phyloP scores from a whole-genome alignment of 108 stramenopile species.

The Licmophora abbreviata region DNA sequence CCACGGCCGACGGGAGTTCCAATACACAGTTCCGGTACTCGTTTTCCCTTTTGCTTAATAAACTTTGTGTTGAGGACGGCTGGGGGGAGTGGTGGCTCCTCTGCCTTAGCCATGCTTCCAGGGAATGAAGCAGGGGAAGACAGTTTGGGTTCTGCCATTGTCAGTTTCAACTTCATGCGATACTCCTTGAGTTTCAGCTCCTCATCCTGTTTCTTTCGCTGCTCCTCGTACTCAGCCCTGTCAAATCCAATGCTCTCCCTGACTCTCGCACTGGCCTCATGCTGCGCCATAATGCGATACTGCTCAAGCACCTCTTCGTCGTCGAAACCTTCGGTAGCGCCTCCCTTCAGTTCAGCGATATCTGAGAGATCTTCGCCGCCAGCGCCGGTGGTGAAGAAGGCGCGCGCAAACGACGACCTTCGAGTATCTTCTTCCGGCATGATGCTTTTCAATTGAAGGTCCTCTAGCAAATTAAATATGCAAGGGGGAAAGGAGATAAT shows the following conservation, averaged over 20 bases:
- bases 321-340: slow-evolving; percentile 1
- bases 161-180: slow-evolving; percentile 2
- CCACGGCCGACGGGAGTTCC: not conserved
- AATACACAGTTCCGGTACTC: slow-evolving; percentile 5
- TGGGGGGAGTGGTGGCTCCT: slow-evolving; percentile 16
- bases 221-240: slow-evolving; percentile 22
- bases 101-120: slow-evolving; percentile 6
- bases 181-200: slow-evolving; percentile 3
- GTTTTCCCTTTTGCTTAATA: not conserved
- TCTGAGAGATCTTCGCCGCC: no score
- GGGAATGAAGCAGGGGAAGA: not conserved
- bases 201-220: slow-evolving; percentile 13
- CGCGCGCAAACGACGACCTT: no score
- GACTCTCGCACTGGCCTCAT: slow-evolving; percentile 31
- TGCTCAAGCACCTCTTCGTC: slow-evolving; percentile 35
- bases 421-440: no score
- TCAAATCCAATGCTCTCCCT: slow-evolving; percentile 36
- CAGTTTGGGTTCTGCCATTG: not conserved
- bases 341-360: no score
- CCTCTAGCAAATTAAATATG: no score
- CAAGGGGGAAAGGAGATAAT: no score
- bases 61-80: slow-evolving; percentile 5
- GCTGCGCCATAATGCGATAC: slow-evolving; percentile 37
- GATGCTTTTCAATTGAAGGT: no score
- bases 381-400: no score